phyloP scores from a whole-genome alignment of 768 basidiomycete genomes.

The Suillus subalutaceus region DNA sequence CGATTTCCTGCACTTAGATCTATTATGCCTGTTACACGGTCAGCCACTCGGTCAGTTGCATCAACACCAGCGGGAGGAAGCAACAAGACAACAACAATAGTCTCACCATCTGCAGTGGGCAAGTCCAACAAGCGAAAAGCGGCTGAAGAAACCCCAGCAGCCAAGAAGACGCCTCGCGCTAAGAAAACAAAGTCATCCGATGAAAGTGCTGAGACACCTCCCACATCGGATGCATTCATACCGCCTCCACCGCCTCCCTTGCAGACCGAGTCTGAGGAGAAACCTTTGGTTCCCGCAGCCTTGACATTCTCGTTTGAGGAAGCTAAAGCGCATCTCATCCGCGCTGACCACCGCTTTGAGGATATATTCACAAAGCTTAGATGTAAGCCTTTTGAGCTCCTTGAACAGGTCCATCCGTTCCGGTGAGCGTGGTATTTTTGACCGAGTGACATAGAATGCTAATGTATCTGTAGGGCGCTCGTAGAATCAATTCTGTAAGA shows the following conservation, averaged over 20 bases:
- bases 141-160: neutral
- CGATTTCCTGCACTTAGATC: neutral
- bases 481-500: constrained; percentile 72
- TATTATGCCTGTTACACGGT: constrained; percentile 40
- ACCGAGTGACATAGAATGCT: neutral
- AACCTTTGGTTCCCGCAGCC: constrained; percentile 61
- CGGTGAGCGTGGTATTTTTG: constrained; percentile 45
- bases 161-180: constrained; percentile 9
- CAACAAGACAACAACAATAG: constrained; percentile 8
- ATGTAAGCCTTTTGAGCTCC: constrained; percentile 78
- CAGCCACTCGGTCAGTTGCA: constrained; percentile 25
- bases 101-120: neutral
- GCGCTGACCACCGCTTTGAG: constrained; percentile 69
- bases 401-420: constrained; percentile 83
- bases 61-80: constrained; percentile 11
- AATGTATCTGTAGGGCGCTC: constrained; percentile 53
- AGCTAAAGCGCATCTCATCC: constrained; percentile 72
- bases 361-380: constrained; percentile 63
- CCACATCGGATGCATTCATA: neutral
- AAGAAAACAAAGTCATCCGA: constrained; percentile 11
- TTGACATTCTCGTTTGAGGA: constrained; percentile 79
- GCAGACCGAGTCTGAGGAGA: constrained; percentile 12
- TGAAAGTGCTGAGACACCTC: neutral
- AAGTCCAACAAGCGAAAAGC: constrained; percentile 26
- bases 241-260: constrained; percentile 13